Evolutionary conservation across 2,329 filamentous ascomycete genomes (phyloP), one percentile per base, ranked within the genome.

Genomic region (Lasiodiplodia sp.): DNA sequence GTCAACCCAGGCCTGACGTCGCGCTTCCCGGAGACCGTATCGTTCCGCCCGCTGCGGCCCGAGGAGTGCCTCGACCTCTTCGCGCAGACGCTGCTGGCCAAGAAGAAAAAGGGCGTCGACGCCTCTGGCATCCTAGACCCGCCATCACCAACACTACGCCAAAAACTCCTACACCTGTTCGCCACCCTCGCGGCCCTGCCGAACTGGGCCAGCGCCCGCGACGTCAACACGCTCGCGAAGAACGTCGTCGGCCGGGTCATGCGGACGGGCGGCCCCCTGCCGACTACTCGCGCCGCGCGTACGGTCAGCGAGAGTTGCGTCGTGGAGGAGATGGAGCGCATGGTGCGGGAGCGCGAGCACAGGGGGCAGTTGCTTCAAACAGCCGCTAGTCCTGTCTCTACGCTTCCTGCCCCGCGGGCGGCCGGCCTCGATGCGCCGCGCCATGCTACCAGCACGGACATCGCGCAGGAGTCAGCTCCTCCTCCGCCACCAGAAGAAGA

Each of bases 161-260:
- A 69, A 3, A 28, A 71, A 14, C 14, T 81, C 5, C 34, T 75
- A 0, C 60, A 72, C 0, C 71, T 76, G 0, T 85, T 91, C 44
- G 62, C 73, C 0, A 49, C 64, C 0, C 75, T 91, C 0, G 74
- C 83, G 0, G 52, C 67, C 0, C 79, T 86, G 3, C 74, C 83
- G 0, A 82, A 83, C 7, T 92, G 90, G 87, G 90, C 85, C 0
- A 92, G 87, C 70, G 89, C 85, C 0, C 83, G 90, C 4, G 90
- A 92, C 57, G 83, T 92, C 1, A 78, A 86, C 14, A 85, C 84
- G 0, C 53, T 92, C 0, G 82, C 80, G 0, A 87, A 85, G 68
- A 72, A 64, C 0, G 84, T 90, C 1, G 87, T 88, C 70, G 75
- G 77, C 5, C 70, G 70, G 16, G 63, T 77, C 0, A 72, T 82